Base-by-base conservation (phyloP, 2,329 filamentous ascomycete species). In the Didymella arachidicola region DNA sequence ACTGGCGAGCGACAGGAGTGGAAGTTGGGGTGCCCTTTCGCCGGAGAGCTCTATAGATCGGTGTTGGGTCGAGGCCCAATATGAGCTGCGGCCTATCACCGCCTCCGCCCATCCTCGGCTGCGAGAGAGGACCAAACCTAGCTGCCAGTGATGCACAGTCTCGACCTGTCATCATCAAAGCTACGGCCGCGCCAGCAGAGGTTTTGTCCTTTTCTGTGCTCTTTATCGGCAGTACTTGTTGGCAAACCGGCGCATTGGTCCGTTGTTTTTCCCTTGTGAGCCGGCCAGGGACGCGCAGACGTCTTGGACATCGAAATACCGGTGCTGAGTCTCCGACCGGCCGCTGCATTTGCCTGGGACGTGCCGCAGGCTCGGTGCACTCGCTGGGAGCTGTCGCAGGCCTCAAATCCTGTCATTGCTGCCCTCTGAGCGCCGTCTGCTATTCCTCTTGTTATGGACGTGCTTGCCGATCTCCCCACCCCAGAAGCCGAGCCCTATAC, bases 401-500 rank as follows among this genome's bases (percentile, higher is more conserved):
- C 44, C 44, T 49, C 55, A 45, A 30, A 36, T 54, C 50, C 45
- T 36, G 52, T 43, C 54, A 44, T 47, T 61, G 49, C 53, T 59
- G 62, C 55, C 50, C 53, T 43, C 48, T 43, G 46, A 39, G 39
- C 41, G 32, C 41, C 34, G 44, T 41, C 11, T 54, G 51, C 34
- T 34, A 36, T 43, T 42, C 46, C 41, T 57, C 53, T 36, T 58
- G 55, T 58, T 45, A 70, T 70, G 66, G 67, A 66, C 62, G 63
- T 64, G 60, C 62, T 56, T 59, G 66, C 39, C 59, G 34, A 54
- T 60, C 61, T 62, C 61, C 64, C 63, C 60, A 62, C 63, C 56
- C 48, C 54, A 53, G 44, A 36, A 44, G 57, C 59, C 59, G 56
- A 47, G 56, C 63, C 53, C 47, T 52, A 42, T 27, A 48, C 48